These are phyloP conservation scores for Baudoinia panamericana DNA, from an alignment of 495 filamentous ascomycete genomes.

Conservation along the genomic window DNA sequence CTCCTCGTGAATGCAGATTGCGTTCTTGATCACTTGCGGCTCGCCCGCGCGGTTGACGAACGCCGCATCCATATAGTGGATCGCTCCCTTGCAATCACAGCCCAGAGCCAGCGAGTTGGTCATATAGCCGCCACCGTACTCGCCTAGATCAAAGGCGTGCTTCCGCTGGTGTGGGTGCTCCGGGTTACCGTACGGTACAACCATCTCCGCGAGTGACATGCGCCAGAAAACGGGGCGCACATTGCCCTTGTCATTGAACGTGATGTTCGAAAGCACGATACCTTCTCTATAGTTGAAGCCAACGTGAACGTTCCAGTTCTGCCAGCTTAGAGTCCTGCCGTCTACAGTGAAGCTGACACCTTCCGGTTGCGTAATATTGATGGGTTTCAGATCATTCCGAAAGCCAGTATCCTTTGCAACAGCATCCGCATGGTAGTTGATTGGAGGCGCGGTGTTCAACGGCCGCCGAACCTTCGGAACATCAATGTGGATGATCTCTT, in stretches of 20 bases:
- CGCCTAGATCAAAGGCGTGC: conserved; percentile 87
- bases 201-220: conserved; percentile 91
- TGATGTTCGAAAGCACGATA: conserved; percentile 82
- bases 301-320: conserved; percentile 89
- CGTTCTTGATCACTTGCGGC: conserved; percentile 75
- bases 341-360: conserved; percentile 82
- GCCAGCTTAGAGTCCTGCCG: conserved; percentile 72
- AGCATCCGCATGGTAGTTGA: conserved; percentile 67
- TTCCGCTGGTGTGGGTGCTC: conserved; percentile 88
- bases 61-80: conserved; percentile 78
- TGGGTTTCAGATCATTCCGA: conserved; percentile 73
- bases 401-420: conserved; percentile 58
- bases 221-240: conserved; percentile 77
- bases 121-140: conserved; percentile 94
- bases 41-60: conserved; percentile 75
- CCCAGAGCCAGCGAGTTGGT: conserved; percentile 80
- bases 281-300: conserved; percentile 96
- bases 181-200: conserved; percentile 89
- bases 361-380: conserved; percentile 89
- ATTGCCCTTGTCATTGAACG: conserved; percentile 75
- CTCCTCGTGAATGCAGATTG: conserved; percentile 95
- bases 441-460: conserved; percentile 56
- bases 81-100: conserved; percentile 90
- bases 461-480: conserved; percentile 68
- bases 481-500: conserved; percentile 79